A percentile compares a stretch with the other conserved stretches of the same genome.
Conservation (phyloP, 202 grass and related monocot species). For the Brachypodium distachyon region DNA sequence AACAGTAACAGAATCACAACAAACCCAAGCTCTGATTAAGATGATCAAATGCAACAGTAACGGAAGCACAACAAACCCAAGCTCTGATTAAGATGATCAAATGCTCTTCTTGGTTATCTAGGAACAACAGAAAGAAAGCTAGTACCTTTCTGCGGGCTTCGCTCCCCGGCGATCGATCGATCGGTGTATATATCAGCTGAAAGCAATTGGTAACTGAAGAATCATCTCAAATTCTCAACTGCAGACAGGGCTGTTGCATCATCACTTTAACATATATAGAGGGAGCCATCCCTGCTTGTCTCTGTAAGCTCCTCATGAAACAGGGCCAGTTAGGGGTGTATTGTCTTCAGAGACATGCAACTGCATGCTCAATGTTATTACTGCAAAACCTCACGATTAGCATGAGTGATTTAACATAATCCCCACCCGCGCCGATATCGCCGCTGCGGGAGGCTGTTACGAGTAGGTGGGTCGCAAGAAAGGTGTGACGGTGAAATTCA, state of each 20-base stretch:
- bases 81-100: too few relatives aligned
- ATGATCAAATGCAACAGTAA: too few relatives aligned
- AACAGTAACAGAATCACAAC: too few relatives aligned
- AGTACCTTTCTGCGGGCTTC: constrained; percentile 35
- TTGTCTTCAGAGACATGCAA: not conserved
- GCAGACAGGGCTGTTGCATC: constrained; percentile 17
- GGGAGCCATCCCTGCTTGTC: too few relatives aligned
- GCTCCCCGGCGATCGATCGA: constrained; percentile 8
- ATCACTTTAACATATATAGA: not conserved
- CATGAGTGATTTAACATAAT: not conserved
- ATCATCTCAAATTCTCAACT: constrained; percentile 28
- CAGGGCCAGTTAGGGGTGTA: too few relatives aligned
- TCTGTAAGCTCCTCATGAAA: constrained; percentile 30
- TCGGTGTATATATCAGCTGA: constrained; percentile 42
- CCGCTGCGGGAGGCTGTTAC: constrained; percentile 42
- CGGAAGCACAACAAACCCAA: too few relatives aligned
- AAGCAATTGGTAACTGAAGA: constrained; percentile 85
- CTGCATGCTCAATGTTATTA: too few relatives aligned
- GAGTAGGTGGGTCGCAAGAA: constrained; percentile 62
- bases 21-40: too few relatives aligned
- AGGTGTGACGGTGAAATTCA: constrained; percentile 28
- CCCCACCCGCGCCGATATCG: constrained; percentile 7
- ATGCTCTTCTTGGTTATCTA: too few relatives aligned
- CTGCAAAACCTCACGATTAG: not conserved
- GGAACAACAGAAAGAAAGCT: constrained; percentile 6